A percentile compares a stretch with the other conserved stretches of the same genome.
Evolutionary conservation across 352 stramenopile genomes (phyloP).

Genomic region (Sclerospora graminicola): DNA sequence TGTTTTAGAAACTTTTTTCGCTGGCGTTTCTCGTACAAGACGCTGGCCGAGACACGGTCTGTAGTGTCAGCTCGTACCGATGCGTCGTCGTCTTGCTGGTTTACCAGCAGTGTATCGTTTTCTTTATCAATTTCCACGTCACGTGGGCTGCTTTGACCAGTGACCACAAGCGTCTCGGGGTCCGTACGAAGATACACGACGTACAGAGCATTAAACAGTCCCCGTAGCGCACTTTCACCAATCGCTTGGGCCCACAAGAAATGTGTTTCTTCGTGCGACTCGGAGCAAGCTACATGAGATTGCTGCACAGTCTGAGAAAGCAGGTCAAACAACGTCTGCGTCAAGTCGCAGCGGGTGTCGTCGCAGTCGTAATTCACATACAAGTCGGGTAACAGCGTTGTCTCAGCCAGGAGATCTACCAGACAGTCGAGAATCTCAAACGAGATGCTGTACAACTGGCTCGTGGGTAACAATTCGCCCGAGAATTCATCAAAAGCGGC

Average conservation of each 20-base stretch:
- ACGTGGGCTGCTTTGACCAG: constrained; percentile 8
- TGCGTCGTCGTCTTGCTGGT: constrained; percentile 16
- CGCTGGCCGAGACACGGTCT: constrained; percentile 34
- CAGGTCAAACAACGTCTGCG: constrained; percentile 91
- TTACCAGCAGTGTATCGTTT: constrained; percentile 25
- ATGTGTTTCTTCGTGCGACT: constrained; percentile 59
- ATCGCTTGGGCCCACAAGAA: constrained; percentile 62
- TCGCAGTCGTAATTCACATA: constrained; percentile 99
- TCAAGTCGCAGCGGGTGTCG: constrained; percentile 88
- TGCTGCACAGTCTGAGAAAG: constrained; percentile 77
- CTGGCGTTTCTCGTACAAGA: constrained; percentile 47
- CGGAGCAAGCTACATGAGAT: constrained; percentile 52
- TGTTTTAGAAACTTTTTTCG: constrained; percentile 80
- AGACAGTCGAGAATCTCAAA: constrained; percentile 87
- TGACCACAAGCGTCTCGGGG: constrained; percentile 9
- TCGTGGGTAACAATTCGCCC: constrained; percentile 33
- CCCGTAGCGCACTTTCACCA: constrained; percentile 51
- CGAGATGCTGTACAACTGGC: constrained; percentile 49
- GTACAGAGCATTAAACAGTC: constrained; percentile 69
- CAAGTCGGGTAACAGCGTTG: constrained; percentile 91
- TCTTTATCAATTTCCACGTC: constrained; percentile 16
- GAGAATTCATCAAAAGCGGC: constrained; percentile 55
- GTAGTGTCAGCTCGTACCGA: constrained; percentile 1
- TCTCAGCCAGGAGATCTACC: constrained; percentile 93
- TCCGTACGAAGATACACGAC: constrained; percentile 57